Evolutionary conservation across 208 protist species (phyloP).

Genomic region (Spongospora subterranea): DNA sequence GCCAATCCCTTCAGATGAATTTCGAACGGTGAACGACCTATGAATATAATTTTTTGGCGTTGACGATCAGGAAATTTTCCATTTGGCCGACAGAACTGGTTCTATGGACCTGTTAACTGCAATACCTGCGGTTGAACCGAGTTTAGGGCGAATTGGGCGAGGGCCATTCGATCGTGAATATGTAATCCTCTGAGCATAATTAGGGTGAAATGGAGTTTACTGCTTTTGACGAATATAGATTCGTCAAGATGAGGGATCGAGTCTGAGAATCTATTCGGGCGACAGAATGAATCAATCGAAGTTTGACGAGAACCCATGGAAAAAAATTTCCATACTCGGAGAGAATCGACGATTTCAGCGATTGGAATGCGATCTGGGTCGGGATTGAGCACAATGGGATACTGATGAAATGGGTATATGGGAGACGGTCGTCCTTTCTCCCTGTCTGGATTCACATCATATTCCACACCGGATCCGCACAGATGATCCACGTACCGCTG

Average conservation of each 20-base stretch:
- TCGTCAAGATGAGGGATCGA: background rate
- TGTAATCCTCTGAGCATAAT: background rate
- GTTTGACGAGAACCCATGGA: background rate
- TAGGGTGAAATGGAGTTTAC: background rate
- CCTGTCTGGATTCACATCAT: no score
- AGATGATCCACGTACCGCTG: no score
- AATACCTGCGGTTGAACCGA: background rate
- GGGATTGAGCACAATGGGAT: background rate
- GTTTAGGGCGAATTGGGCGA: background rate
- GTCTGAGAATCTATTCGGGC: background rate
- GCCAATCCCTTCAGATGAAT: background rate
- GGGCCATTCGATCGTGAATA: background rate
- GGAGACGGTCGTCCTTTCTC: no score
- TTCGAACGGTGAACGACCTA: background rate
- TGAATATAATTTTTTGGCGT: no score
- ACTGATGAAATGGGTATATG: constrained; percentile 2
- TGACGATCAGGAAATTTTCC: background rate
- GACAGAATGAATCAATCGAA: background rate
- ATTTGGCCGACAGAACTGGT: background rate
- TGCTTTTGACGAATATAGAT: background rate
- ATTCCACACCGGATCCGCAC: no score
- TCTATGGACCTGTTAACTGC: background rate
- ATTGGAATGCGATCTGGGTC: background rate
- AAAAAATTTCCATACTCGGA: background rate
- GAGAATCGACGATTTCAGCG: background rate